phyloP scores from a whole-genome alignment of 331 rosid genomes.

The Quercus phellos region DNA sequence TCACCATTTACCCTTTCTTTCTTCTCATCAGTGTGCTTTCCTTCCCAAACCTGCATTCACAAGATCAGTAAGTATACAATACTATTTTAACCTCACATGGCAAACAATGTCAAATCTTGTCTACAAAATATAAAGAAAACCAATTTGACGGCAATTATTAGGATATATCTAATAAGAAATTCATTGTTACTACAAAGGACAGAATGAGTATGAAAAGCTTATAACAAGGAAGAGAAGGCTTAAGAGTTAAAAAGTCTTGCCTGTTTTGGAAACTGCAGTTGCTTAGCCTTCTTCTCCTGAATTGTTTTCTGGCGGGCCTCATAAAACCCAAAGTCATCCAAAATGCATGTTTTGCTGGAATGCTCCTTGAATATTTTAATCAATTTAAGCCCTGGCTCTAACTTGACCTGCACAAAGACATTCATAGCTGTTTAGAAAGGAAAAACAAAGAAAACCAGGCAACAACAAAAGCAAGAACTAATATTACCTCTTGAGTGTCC shows the following conservation, averaged over 20 bases:
- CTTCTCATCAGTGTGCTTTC: conserved; percentile 64
- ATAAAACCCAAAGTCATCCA: conserved; percentile 84
- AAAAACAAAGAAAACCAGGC: neutral
- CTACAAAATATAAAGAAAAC: neutral
- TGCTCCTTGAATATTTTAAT: conserved; percentile 77
- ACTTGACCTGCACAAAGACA: conserved; percentile 44
- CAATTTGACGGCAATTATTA: neutral
- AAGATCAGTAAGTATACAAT: neutral
- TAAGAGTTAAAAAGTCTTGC: conserved; percentile 9
- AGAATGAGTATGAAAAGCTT: too few relatives aligned
- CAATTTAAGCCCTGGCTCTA: conserved; percentile 75
- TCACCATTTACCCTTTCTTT: conserved; percentile 49
- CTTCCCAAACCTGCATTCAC: conserved; percentile 71
- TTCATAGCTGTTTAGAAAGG: neutral
- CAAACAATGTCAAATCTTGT: neutral
- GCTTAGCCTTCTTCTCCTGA: conserved; percentile 84
- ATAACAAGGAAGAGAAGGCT: neutral
- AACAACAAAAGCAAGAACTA: neutral
- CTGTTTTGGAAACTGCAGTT: conserved; percentile 74
- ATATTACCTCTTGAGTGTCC: conserved; percentile 83
- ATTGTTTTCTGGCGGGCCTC: conserved; percentile 88
- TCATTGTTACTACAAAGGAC: neutral
- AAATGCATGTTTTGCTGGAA: conserved; percentile 71
- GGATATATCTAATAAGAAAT: neutral
- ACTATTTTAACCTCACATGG: neutral